Evolutionary conservation across 805 yeast species (phyloP).

Genomic region (Wickerhamomyces bisporus): DNA sequence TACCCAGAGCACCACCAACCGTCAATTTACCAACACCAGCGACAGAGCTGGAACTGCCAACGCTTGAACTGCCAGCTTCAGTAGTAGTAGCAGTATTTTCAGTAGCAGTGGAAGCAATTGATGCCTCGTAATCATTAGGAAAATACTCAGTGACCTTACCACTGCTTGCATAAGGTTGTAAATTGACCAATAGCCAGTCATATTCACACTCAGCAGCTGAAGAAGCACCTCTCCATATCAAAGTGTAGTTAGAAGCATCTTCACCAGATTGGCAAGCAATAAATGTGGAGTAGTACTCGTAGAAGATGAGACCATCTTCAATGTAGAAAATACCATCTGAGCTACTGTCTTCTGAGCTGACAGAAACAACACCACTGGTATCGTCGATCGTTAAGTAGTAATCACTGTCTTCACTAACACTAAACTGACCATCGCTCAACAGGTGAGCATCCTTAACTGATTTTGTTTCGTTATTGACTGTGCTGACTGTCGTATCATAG

Average conservation of each 20-base stretch:
- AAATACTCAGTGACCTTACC: conserved; percentile 9
- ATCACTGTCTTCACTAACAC: conserved; percentile 1
- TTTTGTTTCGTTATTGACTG: conserved; percentile 3
- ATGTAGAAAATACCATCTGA: conserved; percentile 15
- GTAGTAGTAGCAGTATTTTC: conserved; percentile 18
- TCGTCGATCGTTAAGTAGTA: conserved; percentile 10
- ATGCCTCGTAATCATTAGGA: conserved; percentile 13
- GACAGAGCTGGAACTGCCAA: not conserved
- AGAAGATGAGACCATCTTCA: conserved; percentile 8
- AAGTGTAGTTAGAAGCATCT: conserved; percentile 7
- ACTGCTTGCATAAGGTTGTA: conserved; percentile 8
- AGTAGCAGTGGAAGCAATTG: conserved; percentile 18
- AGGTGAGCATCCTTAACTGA: conserved; percentile 10
- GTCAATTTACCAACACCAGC: conserved; percentile 4
- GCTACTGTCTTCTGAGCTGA: conserved; percentile 3
- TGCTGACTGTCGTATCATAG: conserved; percentile 7
- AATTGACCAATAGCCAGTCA: conserved; percentile 17
- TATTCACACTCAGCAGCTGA: conserved; percentile 14
- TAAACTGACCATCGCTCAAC: conserved; percentile 10
- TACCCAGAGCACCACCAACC: conserved; percentile 7
- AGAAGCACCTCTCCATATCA: conserved; percentile 22
- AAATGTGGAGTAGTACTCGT: conserved; percentile 17
- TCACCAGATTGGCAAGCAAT: conserved; percentile 15
- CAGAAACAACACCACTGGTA: conserved; percentile 10
- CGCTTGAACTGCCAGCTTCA: conserved; percentile 3